phyloP scores from a whole-genome alignment of 768 basidiomycete genomes.

The Pisolithus marmoratus region DNA sequence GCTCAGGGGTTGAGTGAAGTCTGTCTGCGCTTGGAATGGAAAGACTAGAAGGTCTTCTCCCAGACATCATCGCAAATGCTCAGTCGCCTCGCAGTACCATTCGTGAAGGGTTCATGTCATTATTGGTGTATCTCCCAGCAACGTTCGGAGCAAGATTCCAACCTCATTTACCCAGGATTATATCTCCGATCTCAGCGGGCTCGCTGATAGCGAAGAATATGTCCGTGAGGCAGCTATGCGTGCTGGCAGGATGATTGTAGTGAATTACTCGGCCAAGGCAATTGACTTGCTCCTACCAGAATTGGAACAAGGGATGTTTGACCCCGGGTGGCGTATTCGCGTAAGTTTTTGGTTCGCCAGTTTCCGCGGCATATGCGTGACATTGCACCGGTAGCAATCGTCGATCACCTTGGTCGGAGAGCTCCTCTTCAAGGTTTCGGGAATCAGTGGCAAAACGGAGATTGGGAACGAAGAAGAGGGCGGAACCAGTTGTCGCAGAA shows the following conservation, averaged over 20 bases:
- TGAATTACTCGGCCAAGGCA: conserved; percentile 86
- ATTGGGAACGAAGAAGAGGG: conserved; percentile 66
- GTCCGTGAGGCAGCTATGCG: conserved; percentile 97
- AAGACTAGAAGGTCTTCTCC: conserved; percentile 86
- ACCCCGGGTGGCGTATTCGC: conserved; percentile 90
- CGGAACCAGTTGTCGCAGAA: conserved; percentile 64
- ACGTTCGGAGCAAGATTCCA: conserved; percentile 97
- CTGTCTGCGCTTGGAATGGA: conserved; percentile 97
- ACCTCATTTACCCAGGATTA: conserved; percentile 92
- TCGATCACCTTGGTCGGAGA: conserved; percentile 96
- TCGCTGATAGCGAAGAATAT: conserved; percentile 91
- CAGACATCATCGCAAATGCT: conserved; percentile 89
- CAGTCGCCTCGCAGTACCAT: conserved; percentile 87
- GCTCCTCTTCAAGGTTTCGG: conserved; percentile 92
- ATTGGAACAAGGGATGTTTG: conserved; percentile 92
- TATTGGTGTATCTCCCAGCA: conserved; percentile 90
- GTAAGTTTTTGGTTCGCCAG: conserved; percentile 38
- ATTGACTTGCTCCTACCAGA: conserved; percentile 93
- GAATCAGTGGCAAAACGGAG: conserved; percentile 84
- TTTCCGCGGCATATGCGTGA: neutral
- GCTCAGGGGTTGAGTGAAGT: conserved; percentile 97
- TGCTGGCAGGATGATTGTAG: conserved; percentile 97
- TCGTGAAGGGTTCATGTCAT: conserved; percentile 97
- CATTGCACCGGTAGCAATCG: conserved; percentile 58
- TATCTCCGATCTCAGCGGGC: conserved; percentile 87